phyloP scores from a whole-genome alignment of 1,284 basidiomycete genomes.

The Ceratobasidium sp. region DNA sequence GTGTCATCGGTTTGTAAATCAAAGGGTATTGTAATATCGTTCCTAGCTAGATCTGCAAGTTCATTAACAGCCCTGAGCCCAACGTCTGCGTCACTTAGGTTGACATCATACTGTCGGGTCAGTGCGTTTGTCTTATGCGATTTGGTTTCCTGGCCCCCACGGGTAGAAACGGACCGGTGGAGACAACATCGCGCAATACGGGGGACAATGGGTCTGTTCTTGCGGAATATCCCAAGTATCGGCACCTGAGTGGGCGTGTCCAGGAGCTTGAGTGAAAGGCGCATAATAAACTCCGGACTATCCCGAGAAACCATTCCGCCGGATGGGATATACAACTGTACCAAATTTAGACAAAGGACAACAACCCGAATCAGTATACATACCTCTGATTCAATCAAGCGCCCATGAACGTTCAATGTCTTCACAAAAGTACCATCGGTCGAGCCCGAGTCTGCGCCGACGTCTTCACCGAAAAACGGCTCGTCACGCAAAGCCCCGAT shows the following conservation, averaged over 20 bases:
- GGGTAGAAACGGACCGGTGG: neutral
- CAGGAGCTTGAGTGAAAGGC: neutral
- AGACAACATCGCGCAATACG: neutral
- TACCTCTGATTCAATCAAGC: neutral
- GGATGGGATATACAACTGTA: neutral
- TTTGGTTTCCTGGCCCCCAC: neutral
- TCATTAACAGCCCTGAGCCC: neutral
- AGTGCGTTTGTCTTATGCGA: neutral
- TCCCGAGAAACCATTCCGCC: neutral
- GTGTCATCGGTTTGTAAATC: neutral
- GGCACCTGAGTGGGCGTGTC: neutral
- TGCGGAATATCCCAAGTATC: neutral
- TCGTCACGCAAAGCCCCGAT: constrained; percentile 14
- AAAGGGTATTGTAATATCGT: neutral
- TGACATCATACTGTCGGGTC: neutral
- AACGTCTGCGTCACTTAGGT: too few relatives aligned
- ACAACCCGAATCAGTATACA: neutral
- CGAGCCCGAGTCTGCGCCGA: neutral
- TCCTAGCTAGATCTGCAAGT: neutral
- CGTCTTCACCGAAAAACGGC: constrained; percentile 24
- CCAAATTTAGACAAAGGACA: neutral
- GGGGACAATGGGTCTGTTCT: neutral
- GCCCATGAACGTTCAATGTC: neutral
- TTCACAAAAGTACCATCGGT: neutral
- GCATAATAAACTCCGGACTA: neutral